Conservation (phyloP, 78 protist species). For the Dictyostelium discoideum region DNA sequence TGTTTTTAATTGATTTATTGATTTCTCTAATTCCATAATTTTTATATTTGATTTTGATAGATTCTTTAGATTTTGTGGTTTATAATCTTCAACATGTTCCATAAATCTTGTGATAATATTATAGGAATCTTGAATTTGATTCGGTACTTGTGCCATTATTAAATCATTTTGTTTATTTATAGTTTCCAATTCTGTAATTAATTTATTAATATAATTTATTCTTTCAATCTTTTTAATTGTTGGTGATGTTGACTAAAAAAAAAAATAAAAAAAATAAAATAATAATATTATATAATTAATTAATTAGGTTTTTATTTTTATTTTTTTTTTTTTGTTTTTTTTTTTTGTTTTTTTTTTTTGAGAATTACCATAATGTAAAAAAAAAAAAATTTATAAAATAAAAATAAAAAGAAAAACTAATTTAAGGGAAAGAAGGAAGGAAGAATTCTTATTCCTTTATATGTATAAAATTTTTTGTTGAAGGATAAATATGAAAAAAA, state of each 20-base stretch:
- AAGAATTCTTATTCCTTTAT: too few species aligned
- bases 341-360: neutral
- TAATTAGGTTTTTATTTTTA: conserved; percentile 34
- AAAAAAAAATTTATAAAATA: neutral
- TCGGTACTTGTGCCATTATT: neutral
- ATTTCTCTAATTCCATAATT: conserved; percentile 8
- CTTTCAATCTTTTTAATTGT: neutral
- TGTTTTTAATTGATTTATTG: neutral
- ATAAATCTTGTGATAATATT: neutral
- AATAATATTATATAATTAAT: neutral
- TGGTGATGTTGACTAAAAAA: conserved; percentile 6
- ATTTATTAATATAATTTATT: neutral
- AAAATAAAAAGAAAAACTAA: neutral
- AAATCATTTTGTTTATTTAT: neutral
- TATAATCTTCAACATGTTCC: neutral
- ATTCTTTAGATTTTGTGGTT: neutral
- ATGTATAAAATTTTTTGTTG: neutral
- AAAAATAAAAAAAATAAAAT: neutral
- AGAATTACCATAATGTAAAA: neutral
- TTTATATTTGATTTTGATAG: neutral
- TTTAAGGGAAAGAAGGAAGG: neutral
- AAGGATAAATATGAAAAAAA: neutral
- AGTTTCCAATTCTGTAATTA: neutral
- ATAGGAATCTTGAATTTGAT: neutral
- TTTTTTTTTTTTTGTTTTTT: neutral